Evolutionary conservation across 1,284 basidiomycete species (phyloP), one percentile per base, ranked within the genome.

Genomic region (Cutaneotrichosporon arboriforme): DNA sequence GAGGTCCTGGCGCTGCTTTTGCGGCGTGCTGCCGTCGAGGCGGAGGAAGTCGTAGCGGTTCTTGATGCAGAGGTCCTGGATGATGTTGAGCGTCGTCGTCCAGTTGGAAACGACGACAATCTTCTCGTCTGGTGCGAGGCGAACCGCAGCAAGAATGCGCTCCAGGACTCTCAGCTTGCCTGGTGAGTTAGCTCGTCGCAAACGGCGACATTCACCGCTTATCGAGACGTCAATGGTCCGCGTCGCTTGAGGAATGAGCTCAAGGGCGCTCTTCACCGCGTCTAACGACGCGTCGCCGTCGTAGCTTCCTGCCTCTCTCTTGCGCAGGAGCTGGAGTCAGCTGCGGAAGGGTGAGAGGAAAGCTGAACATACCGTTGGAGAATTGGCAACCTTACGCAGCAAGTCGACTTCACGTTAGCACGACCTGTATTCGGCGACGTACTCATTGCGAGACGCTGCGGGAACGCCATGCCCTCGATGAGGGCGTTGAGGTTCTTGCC

Each of bases 321-420:
- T 83, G 62, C 86, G 84, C 21, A 97, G 77, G 17, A 97, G 78
- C 54, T 74, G 31, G n/a, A 21, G 46, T 62, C 37, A 58, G 50
- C 36, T n/a, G n/a, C n/a, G n/a, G n/a, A n/a, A n/a, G n/a, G n/a
- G 26, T 48, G 36, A 12, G 17, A 4, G 2, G 7, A 22, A 8
- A 36, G 8, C 3, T 15, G n/a, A 22, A 52, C 67, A 33, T 23
- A 73, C 69, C 40, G 91, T 84, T 0, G 94, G 93, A 60, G 91
- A 90, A 67, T 90, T 97, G 77, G 90, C 92, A 55, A 97, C 83
- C 78, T 97, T 96, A 20, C 87, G 87, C 46, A 93, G 79, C 52
- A 67, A 52, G 22, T 72, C 69, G 56, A 76, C 73, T 75, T 38
- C 2, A 2, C 26, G 33, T 49, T 22, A 44, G 52, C 17, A 17